Evolutionary conservation across 495 filamentous ascomycete species (phyloP), one percentile per base, ranked within the genome.

Genomic region (Xylaria curta): DNA sequence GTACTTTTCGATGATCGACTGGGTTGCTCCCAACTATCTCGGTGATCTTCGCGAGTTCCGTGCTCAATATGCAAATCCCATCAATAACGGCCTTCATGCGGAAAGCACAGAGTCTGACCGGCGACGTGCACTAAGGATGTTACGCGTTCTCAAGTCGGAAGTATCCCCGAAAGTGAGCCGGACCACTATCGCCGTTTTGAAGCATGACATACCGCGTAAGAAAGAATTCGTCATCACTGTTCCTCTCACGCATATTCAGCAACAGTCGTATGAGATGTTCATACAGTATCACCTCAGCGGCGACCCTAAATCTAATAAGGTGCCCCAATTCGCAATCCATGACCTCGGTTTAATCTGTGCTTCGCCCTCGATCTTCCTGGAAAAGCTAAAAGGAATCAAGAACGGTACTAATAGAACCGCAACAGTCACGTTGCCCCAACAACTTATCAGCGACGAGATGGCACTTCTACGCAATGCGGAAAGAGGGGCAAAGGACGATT

Each of bases 1-100:
- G 72, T 97, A 97, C 75, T 93, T 90, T 75, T 79, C 90, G 9
- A 92, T 97, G 89, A 91, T 98, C 62, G 89, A 95, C 66, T 98
- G 94, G 94, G 89, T 96, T 44, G 88, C 93, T 4, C 92, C 93
- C 3, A 87, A 87, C 36, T 97, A 92, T 74, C 84, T 98, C 5
- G 94, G 92, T 19, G 84, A 86, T 7, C 74, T 81, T 3, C 69
- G 69, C 0, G 89, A 94, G 75, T 98, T 98, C 78, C 84, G 82
- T 49, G 77, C 83, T 0, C 85, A 89, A 33, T 98, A 92, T 73
- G 83, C 88, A 4, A 86, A 89, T 17, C 93, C 93, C 0, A 97
- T 98, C 70, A 79, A 88, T 31, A 80, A 85, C 40, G 95, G 95
- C 0, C 84, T 94, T 0, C 91, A 85, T 61, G 73, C 77, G 3